phyloP scores from a whole-genome alignment of 805 yeast genomes.

The Scheffersomyces coipomensis region DNA sequence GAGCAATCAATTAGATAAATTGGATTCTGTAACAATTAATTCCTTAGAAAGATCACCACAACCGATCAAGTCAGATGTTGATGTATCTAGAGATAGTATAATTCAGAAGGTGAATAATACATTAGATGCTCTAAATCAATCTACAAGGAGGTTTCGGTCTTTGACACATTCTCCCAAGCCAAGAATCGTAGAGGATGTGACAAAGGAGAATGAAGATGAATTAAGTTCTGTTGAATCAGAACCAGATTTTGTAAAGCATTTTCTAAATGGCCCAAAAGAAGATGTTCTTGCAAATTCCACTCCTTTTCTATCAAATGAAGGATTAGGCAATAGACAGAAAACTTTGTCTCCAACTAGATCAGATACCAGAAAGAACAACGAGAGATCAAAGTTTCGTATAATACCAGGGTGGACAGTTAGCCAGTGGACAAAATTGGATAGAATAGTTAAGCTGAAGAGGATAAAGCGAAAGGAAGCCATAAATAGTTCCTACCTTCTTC shows the following conservation, averaged over 20 bases:
- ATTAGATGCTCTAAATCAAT: not conserved
- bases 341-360: no score
- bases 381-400: no score
- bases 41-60: not conserved
- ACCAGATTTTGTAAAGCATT: not conserved
- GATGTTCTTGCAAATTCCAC: not conserved
- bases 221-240: not conserved
- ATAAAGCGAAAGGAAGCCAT: conserved; percentile 25
- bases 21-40: no score
- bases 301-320: no score
- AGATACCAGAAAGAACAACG: no score
- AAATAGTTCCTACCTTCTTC: conserved; percentile 23
- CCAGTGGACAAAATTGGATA: conserved; percentile 32
- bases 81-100: conserved; percentile 2
- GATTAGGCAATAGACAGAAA: no score
- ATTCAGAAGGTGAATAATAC: conserved; percentile 1
- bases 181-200: not conserved
- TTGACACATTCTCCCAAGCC: no score
- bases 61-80: not conserved
- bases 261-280: not conserved
- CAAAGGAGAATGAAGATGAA: not conserved
- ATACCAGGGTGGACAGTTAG: conserved; percentile 27
- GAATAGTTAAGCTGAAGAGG: conserved; percentile 23
- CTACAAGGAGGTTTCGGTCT: not conserved
- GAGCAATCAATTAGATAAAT: no score